phyloP scores from a whole-genome alignment of 140 eudicot genomes.

The Ambrosia hybrid region DNA sequence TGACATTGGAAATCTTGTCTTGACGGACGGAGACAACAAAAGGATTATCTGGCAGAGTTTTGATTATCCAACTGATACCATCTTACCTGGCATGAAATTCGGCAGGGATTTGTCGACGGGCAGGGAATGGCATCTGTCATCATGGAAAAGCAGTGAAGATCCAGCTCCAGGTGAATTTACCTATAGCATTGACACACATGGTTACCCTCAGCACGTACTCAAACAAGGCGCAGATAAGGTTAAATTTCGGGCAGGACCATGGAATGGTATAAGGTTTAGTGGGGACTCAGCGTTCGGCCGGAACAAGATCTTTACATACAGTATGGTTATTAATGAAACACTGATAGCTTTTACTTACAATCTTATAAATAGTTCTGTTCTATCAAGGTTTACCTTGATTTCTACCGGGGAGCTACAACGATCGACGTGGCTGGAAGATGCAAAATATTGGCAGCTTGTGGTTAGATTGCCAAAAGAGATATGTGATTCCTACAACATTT shows the following conservation, averaged over 20 bases:
- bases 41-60: no score
- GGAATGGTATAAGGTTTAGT: slow-evolving; percentile 31
- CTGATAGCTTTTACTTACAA: slow-evolving; percentile 22
- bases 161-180: slow-evolving; percentile 32
- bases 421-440: slow-evolving; percentile 23
- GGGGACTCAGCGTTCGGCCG: slow-evolving; percentile 14
- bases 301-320: slow-evolving; percentile 13
- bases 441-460: slow-evolving; percentile 16
- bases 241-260: slow-evolving; percentile 24
- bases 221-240: slow-evolving; percentile 16
- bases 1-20: slow-evolving; percentile 31
- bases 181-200: slow-evolving; percentile 21
- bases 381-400: slow-evolving; percentile 20
- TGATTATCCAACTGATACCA: no score
- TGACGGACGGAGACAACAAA: neutral
- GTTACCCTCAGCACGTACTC: slow-evolving; percentile 32
- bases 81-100: no score
- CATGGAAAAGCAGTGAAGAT: no score
- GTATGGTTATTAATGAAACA: slow-evolving; percentile 24
- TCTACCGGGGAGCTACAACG: slow-evolving; percentile 27
- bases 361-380: slow-evolving; percentile 10
- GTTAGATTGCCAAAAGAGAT: slow-evolving; percentile 13
- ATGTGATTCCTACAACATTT: slow-evolving; percentile 35
- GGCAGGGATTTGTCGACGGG: no score
- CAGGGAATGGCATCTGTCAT: no score